These are phyloP conservation scores for Calonectria leucothoes DNA, from an alignment of 2,329 filamentous ascomycete genomes.

Conservation along the genomic window DNA sequence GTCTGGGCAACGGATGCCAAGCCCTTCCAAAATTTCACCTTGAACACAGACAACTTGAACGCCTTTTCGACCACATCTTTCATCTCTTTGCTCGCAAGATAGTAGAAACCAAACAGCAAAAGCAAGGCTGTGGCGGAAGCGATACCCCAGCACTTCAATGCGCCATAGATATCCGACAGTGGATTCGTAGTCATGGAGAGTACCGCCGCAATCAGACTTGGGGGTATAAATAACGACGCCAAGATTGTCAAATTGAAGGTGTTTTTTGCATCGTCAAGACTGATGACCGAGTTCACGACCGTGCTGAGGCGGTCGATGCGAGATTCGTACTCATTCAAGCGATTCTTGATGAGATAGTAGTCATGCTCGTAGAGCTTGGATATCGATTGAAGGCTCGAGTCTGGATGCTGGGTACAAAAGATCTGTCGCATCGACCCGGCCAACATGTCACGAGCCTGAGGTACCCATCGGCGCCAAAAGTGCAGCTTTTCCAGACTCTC, in stretches of 20 bases:
- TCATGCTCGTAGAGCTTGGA: background rate
- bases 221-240: background rate
- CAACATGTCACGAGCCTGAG: background rate
- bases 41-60: background rate
- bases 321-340: background rate
- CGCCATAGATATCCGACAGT: background rate
- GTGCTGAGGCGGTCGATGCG: background rate
- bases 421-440: background rate
- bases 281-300: background rate
- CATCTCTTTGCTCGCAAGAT: background rate
- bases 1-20: background rate
- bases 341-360: background rate
- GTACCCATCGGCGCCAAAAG: background rate
- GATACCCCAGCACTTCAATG: background rate
- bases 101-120: background rate
- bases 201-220: background rate
- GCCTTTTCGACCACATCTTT: background rate
- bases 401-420: background rate
- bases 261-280: background rate
- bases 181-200: background rate
- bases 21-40: background rate
- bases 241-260: background rate
- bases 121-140: background rate
- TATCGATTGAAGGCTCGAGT: background rate
- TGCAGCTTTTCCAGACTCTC: background rate